Percentiles rank a stretch among this genome's conserved stretches.
These are phyloP conservation scores for Lasiosphaeria hispida DNA, from an alignment of 495 filamentous ascomycete species.

Conservation along the genomic window DNA sequence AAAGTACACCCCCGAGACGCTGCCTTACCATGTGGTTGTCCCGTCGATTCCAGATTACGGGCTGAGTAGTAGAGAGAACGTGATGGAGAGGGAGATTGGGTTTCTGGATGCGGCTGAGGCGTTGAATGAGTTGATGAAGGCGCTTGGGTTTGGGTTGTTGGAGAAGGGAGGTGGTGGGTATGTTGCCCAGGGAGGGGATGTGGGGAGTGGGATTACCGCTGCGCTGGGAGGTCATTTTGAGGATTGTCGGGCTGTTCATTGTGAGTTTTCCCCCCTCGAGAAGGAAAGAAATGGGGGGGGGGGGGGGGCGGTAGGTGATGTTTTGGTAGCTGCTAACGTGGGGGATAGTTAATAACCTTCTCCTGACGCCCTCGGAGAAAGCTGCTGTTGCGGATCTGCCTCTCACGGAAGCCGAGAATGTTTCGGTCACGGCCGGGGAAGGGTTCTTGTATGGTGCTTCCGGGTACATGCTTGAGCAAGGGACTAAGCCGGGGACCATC, in stretches of 20 bases:
- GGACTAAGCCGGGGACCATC: slow-evolving; percentile 58
- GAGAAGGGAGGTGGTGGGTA: slow-evolving; percentile 37
- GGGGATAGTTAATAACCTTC: slow-evolving; percentile 28
- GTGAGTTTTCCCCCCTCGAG: slow-evolving; percentile 18
- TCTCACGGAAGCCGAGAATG: slow-evolving; percentile 15
- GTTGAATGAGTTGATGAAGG: slow-evolving; percentile 57
- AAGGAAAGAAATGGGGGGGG: too few species aligned
- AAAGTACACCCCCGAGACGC: slow-evolving; percentile 51
- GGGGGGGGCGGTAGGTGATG: background rate
- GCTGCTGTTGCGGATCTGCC: slow-evolving; percentile 13
- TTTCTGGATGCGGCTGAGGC: slow-evolving; percentile 44
- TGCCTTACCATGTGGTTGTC: slow-evolving; percentile 65
- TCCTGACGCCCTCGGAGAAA: slow-evolving; percentile 13
- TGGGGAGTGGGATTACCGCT: slow-evolving; percentile 53
- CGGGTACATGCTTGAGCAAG: slow-evolving; percentile 58
- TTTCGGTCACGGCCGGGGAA: slow-evolving; percentile 5
- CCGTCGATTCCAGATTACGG: slow-evolving; percentile 63
- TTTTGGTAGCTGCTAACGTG: background rate
- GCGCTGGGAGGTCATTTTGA: slow-evolving; percentile 34
- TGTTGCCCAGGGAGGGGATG: slow-evolving; percentile 66
- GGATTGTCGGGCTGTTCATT: slow-evolving; percentile 42
- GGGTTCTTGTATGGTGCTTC: slow-evolving; percentile 31
- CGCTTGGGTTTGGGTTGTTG: slow-evolving; percentile 50
- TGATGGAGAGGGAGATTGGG: slow-evolving; percentile 35
- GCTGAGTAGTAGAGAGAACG: slow-evolving; percentile 46